These are phyloP conservation scores for Phanerochaete sordida DNA, from an alignment of 768 basidiomycete genomes.

Conservation along the genomic window DNA sequence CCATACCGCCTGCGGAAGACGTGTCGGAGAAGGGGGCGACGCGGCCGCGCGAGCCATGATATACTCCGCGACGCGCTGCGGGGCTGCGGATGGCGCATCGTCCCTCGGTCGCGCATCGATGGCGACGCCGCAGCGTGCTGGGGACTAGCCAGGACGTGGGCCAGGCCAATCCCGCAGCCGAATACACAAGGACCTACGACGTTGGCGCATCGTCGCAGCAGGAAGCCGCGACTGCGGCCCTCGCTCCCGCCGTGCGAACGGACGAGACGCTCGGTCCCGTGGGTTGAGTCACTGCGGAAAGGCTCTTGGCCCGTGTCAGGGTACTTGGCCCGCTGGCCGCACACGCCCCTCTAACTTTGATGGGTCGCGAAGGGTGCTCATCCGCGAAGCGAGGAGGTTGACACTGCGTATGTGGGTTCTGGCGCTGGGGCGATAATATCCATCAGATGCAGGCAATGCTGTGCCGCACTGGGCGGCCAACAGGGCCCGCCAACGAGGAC, in stretches of 20 bases:
- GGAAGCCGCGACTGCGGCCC: constrained; percentile 1
- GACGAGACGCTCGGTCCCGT: neutral
- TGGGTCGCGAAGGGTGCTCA: neutral
- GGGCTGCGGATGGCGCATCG: neutral
- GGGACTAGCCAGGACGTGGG: neutral
- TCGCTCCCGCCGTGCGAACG: neutral
- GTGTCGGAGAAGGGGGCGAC: neutral
- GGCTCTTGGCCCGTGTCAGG: neutral
- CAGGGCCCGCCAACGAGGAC: neutral
- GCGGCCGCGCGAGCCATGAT: neutral
- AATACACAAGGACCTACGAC: neutral
- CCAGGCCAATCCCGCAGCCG: neutral
- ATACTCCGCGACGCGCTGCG: neutral
- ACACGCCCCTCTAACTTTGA: neutral
- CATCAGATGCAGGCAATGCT: neutral
- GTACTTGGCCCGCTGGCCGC: neutral
- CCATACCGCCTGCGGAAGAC: neutral
- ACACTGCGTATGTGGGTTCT: constrained; percentile 1
- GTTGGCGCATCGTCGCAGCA: neutral
- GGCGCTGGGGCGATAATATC: neutral
- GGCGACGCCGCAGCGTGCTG: neutral
- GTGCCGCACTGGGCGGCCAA: neutral
- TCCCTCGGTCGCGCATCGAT: neutral
- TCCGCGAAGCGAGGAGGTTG: neutral
- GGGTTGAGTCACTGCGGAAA: neutral